Evolutionary conservation across 257 asterid species (phyloP), one percentile per base, ranked within the genome.

Genomic region (Thymus mandschuricus): DNA sequence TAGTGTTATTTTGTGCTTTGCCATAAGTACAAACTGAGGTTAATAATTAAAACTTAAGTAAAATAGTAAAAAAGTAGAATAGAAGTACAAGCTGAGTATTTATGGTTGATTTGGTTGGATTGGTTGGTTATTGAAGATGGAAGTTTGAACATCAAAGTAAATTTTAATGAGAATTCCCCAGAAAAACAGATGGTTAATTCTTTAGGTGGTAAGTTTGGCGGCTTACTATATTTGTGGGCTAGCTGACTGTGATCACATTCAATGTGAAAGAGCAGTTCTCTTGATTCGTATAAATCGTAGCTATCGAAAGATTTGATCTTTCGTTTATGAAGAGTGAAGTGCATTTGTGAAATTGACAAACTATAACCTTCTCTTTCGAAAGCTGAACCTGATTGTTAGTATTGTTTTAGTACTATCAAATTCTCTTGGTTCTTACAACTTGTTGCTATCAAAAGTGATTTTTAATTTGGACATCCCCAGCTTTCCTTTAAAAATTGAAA

Each of bases 51-150:
- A 21, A 21, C 21, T 21, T 21, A 21, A 21, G 21, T 21, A 21
- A 21, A 21, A 21, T 21, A 21, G 21, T 21, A 21, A 21, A 21
- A 21, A 21, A 21, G 41, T 5, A 38, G 41, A 38, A 38, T 3
- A 35, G 40, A 35, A 43, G 9, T 43, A 7, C 49, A 44, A 44
- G 9, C 49, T 44, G 49, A 44, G 38, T 33, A 63, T 68, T 41
- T 62, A 35, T 35, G 11, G 48, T 15, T 13, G 59, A 44, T n/a
- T 49, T 68, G 11, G 34, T 35, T 60, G 64, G n/a, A 45, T 21
- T 33, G 55, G 33, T 15, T 69, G 60, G 43, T 34, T 46, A 38
- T 54, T 62, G 72, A 41, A 68, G 64, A 49, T 66, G 31, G 21
- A 51, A 43, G 27, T 13, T 48, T 51, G 63, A 66, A 48, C 54